phyloP scores from a whole-genome alignment of 441 rosid genomes.

The Corymbia calophylla region DNA sequence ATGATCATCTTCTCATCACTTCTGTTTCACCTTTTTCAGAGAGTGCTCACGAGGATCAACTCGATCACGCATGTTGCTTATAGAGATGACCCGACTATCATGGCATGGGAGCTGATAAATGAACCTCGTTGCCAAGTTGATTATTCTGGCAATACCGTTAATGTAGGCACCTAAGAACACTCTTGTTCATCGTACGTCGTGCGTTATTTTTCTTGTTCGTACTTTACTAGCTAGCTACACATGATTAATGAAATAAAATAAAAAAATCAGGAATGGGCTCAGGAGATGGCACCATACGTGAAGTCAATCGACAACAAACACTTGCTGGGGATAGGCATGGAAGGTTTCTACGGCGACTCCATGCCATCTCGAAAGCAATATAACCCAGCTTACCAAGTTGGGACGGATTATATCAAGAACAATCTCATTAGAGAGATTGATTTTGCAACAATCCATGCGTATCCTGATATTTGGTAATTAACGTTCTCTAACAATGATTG shows the following conservation, averaged over 20 bases:
- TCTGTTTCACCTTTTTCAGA: conserved; percentile 3
- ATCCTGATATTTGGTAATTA: conserved; percentile 23
- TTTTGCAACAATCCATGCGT: conserved; percentile 30
- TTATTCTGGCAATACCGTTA: conserved; percentile 29
- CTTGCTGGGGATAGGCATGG: conserved; percentile 25
- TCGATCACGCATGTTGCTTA: conserved; percentile 32
- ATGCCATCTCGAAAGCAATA: conserved; percentile 17
- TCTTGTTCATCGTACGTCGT: not conserved
- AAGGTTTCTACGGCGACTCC: conserved; percentile 32
- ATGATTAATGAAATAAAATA: not conserved
- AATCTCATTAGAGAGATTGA: conserved; percentile 20
- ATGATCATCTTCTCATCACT: not conserved
- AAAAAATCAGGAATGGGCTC: conserved; percentile 16
- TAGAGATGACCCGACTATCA: conserved; percentile 42
- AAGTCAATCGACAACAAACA: conserved; percentile 28
- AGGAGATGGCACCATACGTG: conserved; percentile 27
- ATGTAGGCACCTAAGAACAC: conserved; percentile 4
- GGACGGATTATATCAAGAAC: conserved; percentile 24
- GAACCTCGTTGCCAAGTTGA: conserved; percentile 48
- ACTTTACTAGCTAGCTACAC: not conserved
- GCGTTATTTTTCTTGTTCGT: not conserved
- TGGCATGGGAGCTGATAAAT: conserved; percentile 66
- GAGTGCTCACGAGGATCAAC: conserved; percentile 32
- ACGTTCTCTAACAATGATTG: not conserved
- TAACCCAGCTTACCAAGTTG: conserved; percentile 25